A percentile compares a stretch with the other conserved stretches of the same genome.
phyloP scores from a whole-genome alignment of 106 monocot species.

The Xerophyta viscosa region DNA sequence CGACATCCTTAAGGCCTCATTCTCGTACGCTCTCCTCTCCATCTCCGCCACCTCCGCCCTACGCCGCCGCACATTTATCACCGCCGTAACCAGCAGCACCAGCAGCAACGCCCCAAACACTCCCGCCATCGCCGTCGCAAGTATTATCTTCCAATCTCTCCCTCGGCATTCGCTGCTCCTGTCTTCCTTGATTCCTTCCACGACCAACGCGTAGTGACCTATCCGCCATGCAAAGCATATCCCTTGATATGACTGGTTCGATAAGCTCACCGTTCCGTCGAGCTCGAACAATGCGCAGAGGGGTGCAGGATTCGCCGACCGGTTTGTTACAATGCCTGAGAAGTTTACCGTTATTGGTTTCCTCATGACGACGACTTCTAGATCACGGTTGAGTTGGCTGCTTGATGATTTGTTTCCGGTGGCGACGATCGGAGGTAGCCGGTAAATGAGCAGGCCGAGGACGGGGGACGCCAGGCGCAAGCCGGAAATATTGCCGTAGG shows the following conservation, averaged over 20 bases:
- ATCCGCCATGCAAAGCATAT: slow-evolving; percentile 23
- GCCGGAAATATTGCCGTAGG: slow-evolving; percentile 10
- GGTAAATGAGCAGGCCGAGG: slow-evolving; percentile 45
- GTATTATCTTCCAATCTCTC: slow-evolving; percentile 29
- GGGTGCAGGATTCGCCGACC: neutral
- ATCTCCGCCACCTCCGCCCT: slow-evolving; percentile 34
- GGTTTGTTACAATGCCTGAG: slow-evolving; percentile 1
- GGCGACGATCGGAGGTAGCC: slow-evolving; percentile 1
- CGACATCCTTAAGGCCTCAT: slow-evolving; percentile 58
- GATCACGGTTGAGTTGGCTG: slow-evolving; percentile 3
- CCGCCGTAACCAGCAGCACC: slow-evolving; percentile 37
- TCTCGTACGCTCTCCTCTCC: slow-evolving; percentile 69
- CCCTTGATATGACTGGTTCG: slow-evolving; percentile 2
- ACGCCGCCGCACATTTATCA: slow-evolving; percentile 35
- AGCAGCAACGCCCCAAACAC: slow-evolving; percentile 23
- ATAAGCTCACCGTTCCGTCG: slow-evolving; percentile 30
- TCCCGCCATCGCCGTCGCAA: slow-evolving; percentile 8
- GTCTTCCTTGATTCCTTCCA: neutral
- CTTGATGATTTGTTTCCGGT: neutral
- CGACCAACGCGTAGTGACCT: slow-evolving; percentile 42
- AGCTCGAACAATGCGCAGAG: slow-evolving; percentile 31
- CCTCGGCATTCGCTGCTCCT: neutral
- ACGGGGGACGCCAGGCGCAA: slow-evolving; percentile 38
- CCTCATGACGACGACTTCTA: slow-evolving; percentile 14
- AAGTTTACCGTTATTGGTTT: slow-evolving; percentile 42